A percentile compares a stretch with the other conserved stretches of the same genome.
phyloP scores from a whole-genome alignment of 1,284 basidiomycete species.

The Laetiporus sulphureus region DNA sequence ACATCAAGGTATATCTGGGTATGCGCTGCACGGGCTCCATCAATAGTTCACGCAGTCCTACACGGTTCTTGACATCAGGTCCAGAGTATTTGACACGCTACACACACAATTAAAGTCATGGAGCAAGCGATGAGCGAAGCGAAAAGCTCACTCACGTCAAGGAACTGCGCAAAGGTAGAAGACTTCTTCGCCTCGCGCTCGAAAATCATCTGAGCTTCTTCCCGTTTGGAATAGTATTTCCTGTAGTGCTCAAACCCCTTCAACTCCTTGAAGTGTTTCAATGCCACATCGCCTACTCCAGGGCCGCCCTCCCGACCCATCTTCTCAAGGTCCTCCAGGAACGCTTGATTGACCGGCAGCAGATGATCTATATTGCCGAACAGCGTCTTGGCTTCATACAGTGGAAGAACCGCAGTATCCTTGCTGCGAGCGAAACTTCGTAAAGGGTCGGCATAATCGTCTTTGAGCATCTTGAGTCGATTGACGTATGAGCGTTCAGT shows the following conservation, averaged over 20 bases:
- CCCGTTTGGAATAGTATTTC: constrained; percentile 87
- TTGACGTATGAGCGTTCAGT: constrained; percentile 78
- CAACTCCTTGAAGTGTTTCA: constrained; percentile 78
- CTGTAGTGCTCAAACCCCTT: constrained; percentile 87
- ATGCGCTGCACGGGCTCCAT: constrained; percentile 99
- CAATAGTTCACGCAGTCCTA: constrained; percentile 89
- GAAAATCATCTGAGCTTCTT: constrained; percentile 89
- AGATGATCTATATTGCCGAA: constrained; percentile 93
- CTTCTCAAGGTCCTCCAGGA: constrained; percentile 79
- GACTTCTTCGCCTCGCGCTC: constrained; percentile 76
- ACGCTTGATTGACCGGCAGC: constrained; percentile 81
- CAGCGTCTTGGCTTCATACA: constrained; percentile 87
- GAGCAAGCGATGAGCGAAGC: constrained; percentile 5
- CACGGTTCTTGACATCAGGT: constrained; percentile 74
- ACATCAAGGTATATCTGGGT: constrained; percentile 91
- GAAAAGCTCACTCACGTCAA: constrained; percentile 56
- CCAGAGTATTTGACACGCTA: constrained; percentile 88
- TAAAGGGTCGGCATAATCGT: constrained; percentile 86
- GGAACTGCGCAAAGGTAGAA: constrained; percentile 73
- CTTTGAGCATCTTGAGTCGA: constrained; percentile 67
- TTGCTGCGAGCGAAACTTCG: constrained; percentile 80
- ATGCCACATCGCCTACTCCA: constrained; percentile 78
- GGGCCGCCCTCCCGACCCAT: constrained; percentile 58
- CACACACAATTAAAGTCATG: constrained; percentile 12
- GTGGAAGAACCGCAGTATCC: constrained; percentile 80